These are phyloP conservation scores for Domatiomyces catenatus DNA, from an alignment of 2,329 filamentous ascomycete genomes.

Conservation along the genomic window DNA sequence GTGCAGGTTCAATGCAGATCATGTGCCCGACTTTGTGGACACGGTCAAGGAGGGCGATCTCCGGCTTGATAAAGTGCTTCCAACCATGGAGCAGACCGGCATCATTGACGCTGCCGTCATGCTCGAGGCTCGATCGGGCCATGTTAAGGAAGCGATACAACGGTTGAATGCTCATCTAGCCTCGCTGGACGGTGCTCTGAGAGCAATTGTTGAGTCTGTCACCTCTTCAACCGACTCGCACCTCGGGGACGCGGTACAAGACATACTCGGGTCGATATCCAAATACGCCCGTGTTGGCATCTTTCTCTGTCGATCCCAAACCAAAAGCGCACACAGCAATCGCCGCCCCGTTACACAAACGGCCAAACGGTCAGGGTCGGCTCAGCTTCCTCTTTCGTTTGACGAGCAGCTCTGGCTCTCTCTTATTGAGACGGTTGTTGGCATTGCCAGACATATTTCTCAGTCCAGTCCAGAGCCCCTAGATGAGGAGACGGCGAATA, in stretches of 20 bases:
- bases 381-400: constrained; percentile 36
- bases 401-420: constrained; percentile 53
- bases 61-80: constrained; percentile 62
- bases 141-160: constrained; percentile 67
- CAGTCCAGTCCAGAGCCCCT: constrained; percentile 12
- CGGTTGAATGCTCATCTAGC: constrained; percentile 67
- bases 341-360: not conserved
- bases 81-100: constrained; percentile 74
- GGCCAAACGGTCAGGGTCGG: not conserved
- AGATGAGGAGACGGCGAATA: constrained; percentile 5
- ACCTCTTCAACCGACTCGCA: constrained; percentile 37
- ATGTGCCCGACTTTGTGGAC: constrained; percentile 75
- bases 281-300: constrained; percentile 89
- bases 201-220: constrained; percentile 38
- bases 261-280: constrained; percentile 61
- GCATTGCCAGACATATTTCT: constrained; percentile 49
- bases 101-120: constrained; percentile 87
- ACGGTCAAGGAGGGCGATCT: constrained; percentile 62
- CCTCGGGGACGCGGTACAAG: constrained; percentile 52
- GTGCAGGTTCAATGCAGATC: constrained; percentile 67
- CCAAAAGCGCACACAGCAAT: constrained; percentile 27
- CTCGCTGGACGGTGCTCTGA: constrained; percentile 61
- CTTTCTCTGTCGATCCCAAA: constrained; percentile 85
- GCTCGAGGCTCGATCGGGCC: constrained; percentile 75
- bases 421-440: constrained; percentile 46